phyloP scores from a whole-genome alignment of 2,329 filamentous ascomycete species.

The Coniosporium tulheliwenetii region DNA sequence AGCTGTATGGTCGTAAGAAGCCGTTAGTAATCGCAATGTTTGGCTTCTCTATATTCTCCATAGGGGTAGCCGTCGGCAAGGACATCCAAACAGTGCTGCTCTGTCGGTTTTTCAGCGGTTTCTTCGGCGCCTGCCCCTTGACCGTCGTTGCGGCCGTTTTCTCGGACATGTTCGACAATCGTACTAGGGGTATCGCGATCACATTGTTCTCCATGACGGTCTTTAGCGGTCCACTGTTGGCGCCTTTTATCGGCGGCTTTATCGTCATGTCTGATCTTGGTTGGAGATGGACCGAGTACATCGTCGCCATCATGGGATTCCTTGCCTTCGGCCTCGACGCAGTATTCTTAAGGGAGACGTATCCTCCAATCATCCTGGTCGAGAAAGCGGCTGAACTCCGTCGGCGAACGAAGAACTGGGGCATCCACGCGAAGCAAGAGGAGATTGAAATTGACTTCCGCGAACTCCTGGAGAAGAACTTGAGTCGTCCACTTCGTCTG shows the following conservation, averaged over 20 bases:
- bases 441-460: constrained; percentile 21
- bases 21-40: constrained; percentile 34
- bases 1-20: constrained; percentile 31
- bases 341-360: constrained; percentile 30
- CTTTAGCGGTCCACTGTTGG: constrained; percentile 36
- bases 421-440: constrained; percentile 35
- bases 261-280: constrained; percentile 33
- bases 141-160: constrained; percentile 40
- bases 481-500: constrained; percentile 27
- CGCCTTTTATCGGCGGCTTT: constrained; percentile 40
- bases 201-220: constrained; percentile 36
- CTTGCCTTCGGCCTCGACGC: constrained; percentile 19
- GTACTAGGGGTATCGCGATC: constrained; percentile 21
- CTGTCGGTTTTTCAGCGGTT: constrained; percentile 36
- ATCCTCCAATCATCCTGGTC: constrained; percentile 36
- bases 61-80: constrained; percentile 32
- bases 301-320: constrained; percentile 32
- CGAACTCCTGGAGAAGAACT: constrained; percentile 20
- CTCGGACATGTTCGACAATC: constrained; percentile 39
- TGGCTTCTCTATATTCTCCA: constrained; percentile 34
- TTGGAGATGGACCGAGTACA: constrained; percentile 36
- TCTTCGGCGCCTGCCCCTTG: constrained; percentile 38
- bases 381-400: constrained; percentile 33
- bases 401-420: constrained; percentile 36
- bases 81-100: constrained; percentile 38